Base-by-base conservation (phyloP, 2,329 filamentous ascomycete genomes). In the Drechmeria coniospora region DNA sequence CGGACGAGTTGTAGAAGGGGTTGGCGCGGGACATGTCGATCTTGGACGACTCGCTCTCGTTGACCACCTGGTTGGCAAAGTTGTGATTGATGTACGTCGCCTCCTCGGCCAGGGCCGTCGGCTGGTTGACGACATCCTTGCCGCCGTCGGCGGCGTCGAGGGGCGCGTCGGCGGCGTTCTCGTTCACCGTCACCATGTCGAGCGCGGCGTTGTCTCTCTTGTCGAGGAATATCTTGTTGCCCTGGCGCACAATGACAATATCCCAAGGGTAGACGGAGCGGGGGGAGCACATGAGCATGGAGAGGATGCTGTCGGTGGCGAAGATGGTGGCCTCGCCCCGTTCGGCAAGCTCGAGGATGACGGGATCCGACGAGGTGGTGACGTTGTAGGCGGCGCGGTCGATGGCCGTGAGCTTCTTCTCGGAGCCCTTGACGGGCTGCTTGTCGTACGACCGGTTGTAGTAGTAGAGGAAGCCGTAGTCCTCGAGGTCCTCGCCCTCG, bases 11-110 rank as follows among this genome's bases (percentile, higher is more conserved):
- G 69, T 98, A 94, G 73, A 98, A 98, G 47, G 90, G 90, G 62
- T 95, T 94, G 51, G 80, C 75, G 61, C 93, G 68, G 33, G 73
- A 49, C 75, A 95, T 90, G 43, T 80, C 71, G 39, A 84, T 66
- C 65, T 90, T 92, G 51, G 73, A 63, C 36, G 62, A 67, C 38
- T 83, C 72, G 42, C 68, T 79, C 64, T 98, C 90, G 44, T 73
- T 57, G 40, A 98, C 86, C 28, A 92, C 83, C 65, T 98, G 90
- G 57, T 92, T 82, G 43, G 83, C 80, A 56, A 98, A 98, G 66
- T 95, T 92, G 70, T 95, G 90, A 73, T 98, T 98, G 71, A 98
- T 98, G 65, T 94, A 92, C 28, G 90, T 98, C 30, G 90, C 90
- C 61, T 98, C 90, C 56, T 94, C 79, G 47, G 92, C 87, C 32